phyloP scores from a whole-genome alignment of 805 yeast genomes.

The Vanderwaltozyma yarrowii region DNA sequence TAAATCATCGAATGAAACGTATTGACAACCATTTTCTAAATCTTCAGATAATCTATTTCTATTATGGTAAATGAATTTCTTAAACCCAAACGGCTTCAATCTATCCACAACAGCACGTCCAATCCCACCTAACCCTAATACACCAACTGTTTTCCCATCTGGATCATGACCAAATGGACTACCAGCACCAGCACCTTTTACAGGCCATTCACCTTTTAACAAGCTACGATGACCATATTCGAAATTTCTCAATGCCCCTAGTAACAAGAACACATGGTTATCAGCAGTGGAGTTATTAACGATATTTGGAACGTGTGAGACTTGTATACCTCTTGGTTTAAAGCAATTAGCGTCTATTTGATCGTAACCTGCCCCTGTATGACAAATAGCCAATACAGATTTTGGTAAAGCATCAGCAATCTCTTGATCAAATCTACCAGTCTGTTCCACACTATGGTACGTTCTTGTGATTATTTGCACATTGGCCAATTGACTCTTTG shows the following conservation, averaged over 20 bases:
- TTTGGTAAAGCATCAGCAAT: slow-evolving; percentile 44
- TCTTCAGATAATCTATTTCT: slow-evolving; percentile 49
- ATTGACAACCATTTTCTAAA: slow-evolving; percentile 59
- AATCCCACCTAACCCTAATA: slow-evolving; percentile 84
- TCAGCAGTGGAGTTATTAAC: slow-evolving; percentile 68
- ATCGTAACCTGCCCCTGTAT: slow-evolving; percentile 71
- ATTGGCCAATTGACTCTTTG: slow-evolving; percentile 24
- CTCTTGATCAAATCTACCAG: slow-evolving; percentile 61
- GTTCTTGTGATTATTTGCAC: slow-evolving; percentile 40
- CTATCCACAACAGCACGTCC: slow-evolving; percentile 72
- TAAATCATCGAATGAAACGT: slow-evolving; percentile 62
- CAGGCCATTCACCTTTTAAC: slow-evolving; percentile 53
- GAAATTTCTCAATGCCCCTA: slow-evolving; percentile 60
- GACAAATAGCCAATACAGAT: slow-evolving; percentile 43
- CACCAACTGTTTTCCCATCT: slow-evolving; percentile 64
- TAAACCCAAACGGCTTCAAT: slow-evolving; percentile 67
- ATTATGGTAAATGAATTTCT: slow-evolving; percentile 61
- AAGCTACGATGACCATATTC: slow-evolving; percentile 47
- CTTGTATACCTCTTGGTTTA: slow-evolving; percentile 43
- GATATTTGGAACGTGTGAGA: slow-evolving; percentile 56
- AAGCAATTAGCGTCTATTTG: slow-evolving; percentile 52
- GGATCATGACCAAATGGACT: slow-evolving; percentile 63
- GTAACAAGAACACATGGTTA: slow-evolving; percentile 51
- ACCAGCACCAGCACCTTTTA: slow-evolving; percentile 48
- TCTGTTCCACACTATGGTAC: slow-evolving; percentile 37